Conservation (phyloP, 352 stramenopile genomes). For the Phytophthora sp. region DNA sequence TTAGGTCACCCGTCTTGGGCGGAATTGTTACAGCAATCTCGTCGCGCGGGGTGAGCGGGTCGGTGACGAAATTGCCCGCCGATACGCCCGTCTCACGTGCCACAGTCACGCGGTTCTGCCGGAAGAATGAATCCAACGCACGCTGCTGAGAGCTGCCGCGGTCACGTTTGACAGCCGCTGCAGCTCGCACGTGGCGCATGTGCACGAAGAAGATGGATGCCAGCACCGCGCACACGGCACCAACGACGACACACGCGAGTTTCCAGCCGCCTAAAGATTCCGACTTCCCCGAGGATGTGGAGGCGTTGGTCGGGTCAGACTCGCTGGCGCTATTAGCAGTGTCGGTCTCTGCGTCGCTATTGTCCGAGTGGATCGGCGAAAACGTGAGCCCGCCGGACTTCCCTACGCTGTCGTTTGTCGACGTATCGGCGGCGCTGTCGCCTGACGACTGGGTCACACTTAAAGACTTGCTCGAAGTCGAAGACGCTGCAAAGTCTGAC, state of each 20-base stretch:
- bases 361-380: conserved; percentile 40
- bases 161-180: conserved; percentile 29
- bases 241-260: conserved; percentile 52
- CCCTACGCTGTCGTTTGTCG: conserved; percentile 22
- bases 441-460: conserved; percentile 5
- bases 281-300: conserved; percentile 22
- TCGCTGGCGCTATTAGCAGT: conserved; percentile 7
- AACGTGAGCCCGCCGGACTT: conserved; percentile 36
- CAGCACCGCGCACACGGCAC: conserved; percentile 51
- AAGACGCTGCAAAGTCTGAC: conserved; percentile 1
- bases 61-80: conserved; percentile 32
- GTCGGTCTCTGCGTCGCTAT: conserved; percentile 12
- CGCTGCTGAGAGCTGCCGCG: conserved; percentile 51
- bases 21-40: conserved; percentile 43
- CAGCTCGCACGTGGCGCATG: conserved; percentile 37
- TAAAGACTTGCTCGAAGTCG: conserved; percentile 4
- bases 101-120: conserved; percentile 51
- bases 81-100: conserved; percentile 26
- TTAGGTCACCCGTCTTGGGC: conserved; percentile 27
- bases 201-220: conserved; percentile 69
- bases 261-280: conserved; percentile 41
- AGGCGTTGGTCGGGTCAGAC: conserved; percentile 21
- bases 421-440: conserved; percentile 3
- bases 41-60: conserved; percentile 42
- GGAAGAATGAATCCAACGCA: conserved; percentile 60